Base-by-base conservation (phyloP, 345 rosid species). In the Bretschneidera sinensis region DNA sequence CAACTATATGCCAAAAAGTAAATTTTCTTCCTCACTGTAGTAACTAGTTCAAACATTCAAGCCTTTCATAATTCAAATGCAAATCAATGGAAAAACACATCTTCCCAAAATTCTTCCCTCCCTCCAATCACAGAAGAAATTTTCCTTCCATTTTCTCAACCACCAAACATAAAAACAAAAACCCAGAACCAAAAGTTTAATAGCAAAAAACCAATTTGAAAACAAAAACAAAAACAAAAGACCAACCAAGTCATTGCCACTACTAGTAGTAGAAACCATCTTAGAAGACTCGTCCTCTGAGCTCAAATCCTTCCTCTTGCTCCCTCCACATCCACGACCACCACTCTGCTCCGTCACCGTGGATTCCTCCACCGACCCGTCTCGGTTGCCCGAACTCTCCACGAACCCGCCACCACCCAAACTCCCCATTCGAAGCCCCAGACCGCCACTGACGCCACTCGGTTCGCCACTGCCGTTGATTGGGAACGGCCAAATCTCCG, bases 401-500 rank as follows among this genome's bases (percentile, higher is more conserved):
- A 68, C 76, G 47, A 77, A 72, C 59, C 73, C 81, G 5, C 64
- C 18, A 0, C 59, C 59, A 28, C 55, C 24, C 0, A 64, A 64
- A 47, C 14, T 18, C 19, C 84, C 84, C 68, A 83, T 66, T 50
- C 87, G 82, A 65, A 76, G 78, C 17, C 92, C 95, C 61, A 76
- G 69, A 10, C 82, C 86, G 57, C 70, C 81, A 25, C 55, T 62
- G 20, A 76, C 54, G 9, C 35, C 55, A 43, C 16, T 31, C 19
- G 68, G 35, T 59, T 71, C 71, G 25, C 74, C 77, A 45, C 67
- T 67, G 55, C 79, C 82, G 73, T 78, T 81, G 21, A 73, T 59
- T 24, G 88, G 79, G 60, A 80, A 79, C 51, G 85, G 84, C 99
- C 96, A 94, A 86, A 90, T 94, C 87, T 85, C 99, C 24, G 88